Evolutionary conservation across 2,329 filamentous ascomycete species (phyloP).

Genomic region (Ophiostoma ips): DNA sequence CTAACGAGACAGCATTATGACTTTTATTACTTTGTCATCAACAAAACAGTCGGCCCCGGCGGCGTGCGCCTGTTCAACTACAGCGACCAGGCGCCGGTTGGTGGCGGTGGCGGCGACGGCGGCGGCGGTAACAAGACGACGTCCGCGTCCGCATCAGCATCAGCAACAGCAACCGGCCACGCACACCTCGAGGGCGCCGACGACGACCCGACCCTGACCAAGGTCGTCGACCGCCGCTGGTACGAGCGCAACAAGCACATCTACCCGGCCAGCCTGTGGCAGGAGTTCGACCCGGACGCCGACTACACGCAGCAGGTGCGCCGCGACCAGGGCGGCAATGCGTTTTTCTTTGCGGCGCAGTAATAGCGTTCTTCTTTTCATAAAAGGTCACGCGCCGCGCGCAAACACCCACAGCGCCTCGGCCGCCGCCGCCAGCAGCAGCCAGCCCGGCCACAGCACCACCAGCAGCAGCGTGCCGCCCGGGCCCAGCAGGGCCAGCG

Average conservation of each 20-base stretch:
- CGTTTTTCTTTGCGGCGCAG: slow-evolving; percentile 62
- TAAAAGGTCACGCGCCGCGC: neutral
- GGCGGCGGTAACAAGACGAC: slow-evolving; percentile 10
- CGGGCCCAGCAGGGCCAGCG: slow-evolving; percentile 34
- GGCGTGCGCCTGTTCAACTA: slow-evolving; percentile 68
- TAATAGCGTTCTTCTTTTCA: too few species aligned
- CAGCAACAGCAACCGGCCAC: slow-evolving; percentile 27
- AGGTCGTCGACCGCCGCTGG: slow-evolving; percentile 92
- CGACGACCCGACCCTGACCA: slow-evolving; percentile 71
- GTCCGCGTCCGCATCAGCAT: neutral
- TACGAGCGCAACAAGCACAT: slow-evolving; percentile 98
- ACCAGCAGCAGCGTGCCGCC: slow-evolving; percentile 36
- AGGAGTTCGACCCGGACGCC: slow-evolving; percentile 81
- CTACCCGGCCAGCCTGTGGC: slow-evolving; percentile 90
- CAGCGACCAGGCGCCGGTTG: slow-evolving; percentile 31
- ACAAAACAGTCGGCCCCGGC: slow-evolving; percentile 62
- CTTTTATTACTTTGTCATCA: slow-evolving; percentile 93
- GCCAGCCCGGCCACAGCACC: slow-evolving; percentile 46
- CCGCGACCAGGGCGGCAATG: slow-evolving; percentile 78
- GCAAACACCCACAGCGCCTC: slow-evolving; percentile 26
- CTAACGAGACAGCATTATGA: slow-evolving; percentile 64
- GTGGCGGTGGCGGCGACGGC: neutral
- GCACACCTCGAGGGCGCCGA: slow-evolving; percentile 51
- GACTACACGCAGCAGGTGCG: slow-evolving; percentile 67
- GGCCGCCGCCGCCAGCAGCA: slow-evolving; percentile 26